A percentile compares a stretch with the other conserved stretches of the same genome.
These are phyloP conservation scores for Aspergillus sp. DNA, from an alignment of 2,329 filamentous ascomycete genomes.

Conservation along the genomic window DNA sequence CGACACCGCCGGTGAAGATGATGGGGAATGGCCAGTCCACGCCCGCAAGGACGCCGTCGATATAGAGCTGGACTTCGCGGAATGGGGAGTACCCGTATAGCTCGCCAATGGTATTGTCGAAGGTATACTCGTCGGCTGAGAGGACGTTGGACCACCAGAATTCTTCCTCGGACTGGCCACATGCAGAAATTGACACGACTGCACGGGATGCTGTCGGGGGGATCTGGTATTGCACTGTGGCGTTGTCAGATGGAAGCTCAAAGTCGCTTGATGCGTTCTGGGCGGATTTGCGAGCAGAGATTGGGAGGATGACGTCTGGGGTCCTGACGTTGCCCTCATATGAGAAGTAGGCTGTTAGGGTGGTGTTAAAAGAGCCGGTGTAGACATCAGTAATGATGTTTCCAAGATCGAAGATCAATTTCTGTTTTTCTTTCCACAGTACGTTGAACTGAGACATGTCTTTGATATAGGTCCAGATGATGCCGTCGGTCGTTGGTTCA, in stretches of 20 bases:
- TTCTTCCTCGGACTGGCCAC: constrained; percentile 74
- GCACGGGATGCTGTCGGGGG: constrained; percentile 69
- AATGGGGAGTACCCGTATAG: constrained; percentile 72
- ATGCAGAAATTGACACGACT: constrained; percentile 74
- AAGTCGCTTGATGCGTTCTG: constrained; percentile 65
- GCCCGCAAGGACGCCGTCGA: constrained; percentile 72
- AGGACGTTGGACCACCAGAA: constrained; percentile 85
- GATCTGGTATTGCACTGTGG: constrained; percentile 61
- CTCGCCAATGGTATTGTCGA: constrained; percentile 57
- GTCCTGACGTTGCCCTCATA: constrained; percentile 42
- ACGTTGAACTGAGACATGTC: constrained; percentile 73
- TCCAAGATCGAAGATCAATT: constrained; percentile 76
- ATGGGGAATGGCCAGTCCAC: constrained; percentile 80
- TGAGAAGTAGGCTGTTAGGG: constrained; percentile 73
- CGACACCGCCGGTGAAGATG: constrained; percentile 79
- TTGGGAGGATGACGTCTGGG: constrained; percentile 68
- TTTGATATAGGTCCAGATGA: constrained; percentile 75
- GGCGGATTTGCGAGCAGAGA: constrained; percentile 41
- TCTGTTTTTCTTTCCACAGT: constrained; percentile 70
- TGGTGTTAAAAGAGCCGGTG: constrained; percentile 73
- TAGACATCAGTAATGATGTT: constrained; percentile 72
- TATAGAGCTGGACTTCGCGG: constrained; percentile 74
- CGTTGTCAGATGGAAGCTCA: constrained; percentile 63
- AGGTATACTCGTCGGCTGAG: constrained; percentile 61
- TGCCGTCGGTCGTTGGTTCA: constrained; percentile 70